These are phyloP conservation scores for Ambrosiella xylebori DNA, from an alignment of 2,329 filamentous ascomycete species.

Conservation along the genomic window DNA sequence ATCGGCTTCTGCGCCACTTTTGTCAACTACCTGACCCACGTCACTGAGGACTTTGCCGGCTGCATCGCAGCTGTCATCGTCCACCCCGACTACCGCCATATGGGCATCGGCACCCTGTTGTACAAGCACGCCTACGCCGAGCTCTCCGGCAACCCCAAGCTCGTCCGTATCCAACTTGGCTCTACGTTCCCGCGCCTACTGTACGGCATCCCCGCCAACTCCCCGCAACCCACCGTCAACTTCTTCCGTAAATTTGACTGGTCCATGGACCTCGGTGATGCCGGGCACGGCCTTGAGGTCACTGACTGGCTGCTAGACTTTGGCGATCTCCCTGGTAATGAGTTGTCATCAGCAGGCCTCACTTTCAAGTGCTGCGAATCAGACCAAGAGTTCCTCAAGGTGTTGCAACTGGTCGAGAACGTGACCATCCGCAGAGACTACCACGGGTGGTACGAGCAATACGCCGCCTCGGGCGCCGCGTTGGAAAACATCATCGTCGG, in stretches of 20 bases:
- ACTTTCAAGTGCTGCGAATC: constrained; percentile 29
- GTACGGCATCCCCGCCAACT: constrained; percentile 32
- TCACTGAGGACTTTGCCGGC: constrained; percentile 34
- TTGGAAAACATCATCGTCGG: constrained; percentile 38
- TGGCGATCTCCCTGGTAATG: constrained; percentile 28
- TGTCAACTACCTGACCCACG: constrained; percentile 37
- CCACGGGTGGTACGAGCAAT: constrained; percentile 2
- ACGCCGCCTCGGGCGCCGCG: constrained; percentile 15
- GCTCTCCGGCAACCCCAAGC: constrained; percentile 32
- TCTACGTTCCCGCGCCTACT: constrained; percentile 41
- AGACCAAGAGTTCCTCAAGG: constrained; percentile 29
- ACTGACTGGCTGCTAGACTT: constrained; percentile 39
- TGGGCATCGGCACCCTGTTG: constrained; percentile 35
- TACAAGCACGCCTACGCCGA: constrained; percentile 33
- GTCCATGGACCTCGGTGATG: constrained; percentile 26
- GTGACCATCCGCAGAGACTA: neutral
- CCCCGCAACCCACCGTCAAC: constrained; percentile 21
- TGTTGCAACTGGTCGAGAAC: constrained; percentile 19
- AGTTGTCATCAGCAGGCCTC: constrained; percentile 25
- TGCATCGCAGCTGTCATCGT: constrained; percentile 39
- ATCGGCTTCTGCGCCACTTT: constrained; percentile 45
- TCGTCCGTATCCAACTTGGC: constrained; percentile 38
- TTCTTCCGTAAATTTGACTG: constrained; percentile 41
- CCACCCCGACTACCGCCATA: constrained; percentile 27
- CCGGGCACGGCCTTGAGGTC: constrained; percentile 32